Evolutionary conservation across 2,329 filamentous ascomycete species (phyloP), one percentile per base, ranked within the genome.

Genomic region (Cladosporium sp.): DNA sequence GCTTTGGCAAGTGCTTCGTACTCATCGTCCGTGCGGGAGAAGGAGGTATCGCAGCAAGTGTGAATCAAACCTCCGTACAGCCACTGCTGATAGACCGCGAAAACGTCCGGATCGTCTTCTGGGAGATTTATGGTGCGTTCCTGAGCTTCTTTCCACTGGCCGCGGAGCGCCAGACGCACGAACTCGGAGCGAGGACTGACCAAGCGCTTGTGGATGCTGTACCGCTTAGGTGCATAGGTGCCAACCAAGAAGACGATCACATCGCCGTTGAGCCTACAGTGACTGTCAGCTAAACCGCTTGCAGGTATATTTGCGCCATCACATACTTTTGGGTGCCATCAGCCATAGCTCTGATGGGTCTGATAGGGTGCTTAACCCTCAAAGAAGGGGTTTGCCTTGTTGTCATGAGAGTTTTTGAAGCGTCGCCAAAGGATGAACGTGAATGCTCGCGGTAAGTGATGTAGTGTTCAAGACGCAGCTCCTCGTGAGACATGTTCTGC

Each of bases 11-110:
- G 48, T 11, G 28, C 10, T 14, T n/a, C 3, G 26, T 66, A 67
- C 32, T 64, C 63, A 5, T 18, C 21, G 10, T 58, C 36, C 16
- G 21, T 11, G 8, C 3, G 13, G 5, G 51, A 51, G 51, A 5
- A 11, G n/a, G 21, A 2, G 14, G 7, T 34, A 16, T 18, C 14
- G 28, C 11, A 8, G 10, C 21, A 7, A 6, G 48, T 51, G 28
- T 16, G 23, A 6, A 65, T 7, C 3, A 23, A 7, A 6, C 25
- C 49, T 3, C 14, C 43, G 63, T 74, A 72, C 0, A 72, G 39
- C 64, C 67, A 72, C 7, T 68, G 36, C 11, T 69, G 34, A 46
- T 73, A 74, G 5, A 69, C 32, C 8, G 53, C 32, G 59, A 72
- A 71, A 0, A 58, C 30, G 1, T 26, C 32, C 0, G 66, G 57